phyloP scores from a whole-genome alignment of 2,329 filamentous ascomycete species.

The Alternaria consortialis region DNA sequence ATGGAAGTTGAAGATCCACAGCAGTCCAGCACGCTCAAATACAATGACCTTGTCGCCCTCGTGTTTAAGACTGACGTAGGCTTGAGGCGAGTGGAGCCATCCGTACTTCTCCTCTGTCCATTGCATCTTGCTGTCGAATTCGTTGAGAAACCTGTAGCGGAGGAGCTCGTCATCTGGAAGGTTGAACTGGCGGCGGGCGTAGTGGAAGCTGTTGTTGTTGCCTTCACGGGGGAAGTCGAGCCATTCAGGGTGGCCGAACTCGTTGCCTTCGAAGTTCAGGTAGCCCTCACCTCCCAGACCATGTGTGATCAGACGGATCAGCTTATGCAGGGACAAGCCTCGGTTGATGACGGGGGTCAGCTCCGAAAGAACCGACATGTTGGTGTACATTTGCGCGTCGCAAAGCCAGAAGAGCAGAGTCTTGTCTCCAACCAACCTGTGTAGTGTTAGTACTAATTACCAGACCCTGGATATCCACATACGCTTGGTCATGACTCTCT shows the following conservation, averaged over 20 bases:
- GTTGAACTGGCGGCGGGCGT: conserved; percentile 92
- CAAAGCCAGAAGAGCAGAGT: conserved; percentile 97
- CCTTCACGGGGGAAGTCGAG: conserved; percentile 96
- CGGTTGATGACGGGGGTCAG: conserved; percentile 88
- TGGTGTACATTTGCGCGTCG: conserved; percentile 95
- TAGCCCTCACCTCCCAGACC: conserved; percentile 93
- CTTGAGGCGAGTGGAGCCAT: conserved; percentile 86
- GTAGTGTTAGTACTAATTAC: conserved; percentile 25
- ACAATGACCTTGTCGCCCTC: conserved; percentile 94
- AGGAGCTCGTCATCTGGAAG: conserved; percentile 85
- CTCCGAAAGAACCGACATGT: conserved; percentile 90
- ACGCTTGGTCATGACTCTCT: conserved; percentile 98
- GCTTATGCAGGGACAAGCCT: conserved; percentile 92
- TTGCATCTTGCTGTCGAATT: conserved; percentile 95
- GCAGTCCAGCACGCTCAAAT: conserved; percentile 87
- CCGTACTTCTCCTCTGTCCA: conserved; percentile 85
- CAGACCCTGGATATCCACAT: conserved; percentile 55
- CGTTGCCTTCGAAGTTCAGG: conserved; percentile 98
- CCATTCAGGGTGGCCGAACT: conserved; percentile 99
- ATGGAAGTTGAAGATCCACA: conserved; percentile 98
- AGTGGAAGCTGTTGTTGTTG: conserved; percentile 93
- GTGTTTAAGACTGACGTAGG: conserved; percentile 93
- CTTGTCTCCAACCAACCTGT: conserved; percentile 92
- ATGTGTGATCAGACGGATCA: conserved; percentile 95
- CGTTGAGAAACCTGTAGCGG: conserved; percentile 89